Base-by-base conservation (phyloP, 2,329 filamentous ascomycete species). In the Drechslerella dactyloides region DNA sequence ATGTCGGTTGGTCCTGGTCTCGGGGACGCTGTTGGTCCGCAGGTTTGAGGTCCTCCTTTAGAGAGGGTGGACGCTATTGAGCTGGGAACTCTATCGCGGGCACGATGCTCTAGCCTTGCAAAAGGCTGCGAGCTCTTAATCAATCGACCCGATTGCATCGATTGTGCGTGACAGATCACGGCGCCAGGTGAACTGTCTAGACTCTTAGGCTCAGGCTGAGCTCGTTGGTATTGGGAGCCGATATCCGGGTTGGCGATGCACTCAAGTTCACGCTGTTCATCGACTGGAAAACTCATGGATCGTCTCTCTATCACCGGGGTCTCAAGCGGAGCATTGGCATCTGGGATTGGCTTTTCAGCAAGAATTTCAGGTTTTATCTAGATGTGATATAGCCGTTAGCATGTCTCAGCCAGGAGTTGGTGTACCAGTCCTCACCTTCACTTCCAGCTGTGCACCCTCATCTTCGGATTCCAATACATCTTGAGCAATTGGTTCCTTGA, bases 331-430 rank as follows among this genome's bases (percentile, higher is more conserved):
- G 30, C 8, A 24, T 52, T 37, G n/a, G 21, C 13, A 13, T 57
- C 51, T 15, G 42, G 30, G n/a, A 44, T 42, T 13, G 46, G 13
- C 11, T 19, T 50, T 44, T 68, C 56, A 15, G 19, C 51, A 10
- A 23, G 17, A 42, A 30, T 15, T 10, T 46, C 23, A 30, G 54
- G 15, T n/a, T 66, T 55, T 42, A 30, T 24, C 48, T 61, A 50
- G 23, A 19, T 8, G 17, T 19, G 19, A 17, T 15, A 10, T 15
- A 7, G 44, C n/a, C 24, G n/a, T 51, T 10, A 33, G 19, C 15
- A 13, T 15, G 23, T 35, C 13, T 8, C 10, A 5, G 21, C 3
- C 21, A 2, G 30, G 19, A 21, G 6, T 5, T 17, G 19, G 21
- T 21, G 3, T 19, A 21, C n/a, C 8, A 48, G 19, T 2, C 5